Evolutionary conservation across 495 filamentous ascomycete species (phyloP).

Genomic region (Trichoderma virens): DNA sequence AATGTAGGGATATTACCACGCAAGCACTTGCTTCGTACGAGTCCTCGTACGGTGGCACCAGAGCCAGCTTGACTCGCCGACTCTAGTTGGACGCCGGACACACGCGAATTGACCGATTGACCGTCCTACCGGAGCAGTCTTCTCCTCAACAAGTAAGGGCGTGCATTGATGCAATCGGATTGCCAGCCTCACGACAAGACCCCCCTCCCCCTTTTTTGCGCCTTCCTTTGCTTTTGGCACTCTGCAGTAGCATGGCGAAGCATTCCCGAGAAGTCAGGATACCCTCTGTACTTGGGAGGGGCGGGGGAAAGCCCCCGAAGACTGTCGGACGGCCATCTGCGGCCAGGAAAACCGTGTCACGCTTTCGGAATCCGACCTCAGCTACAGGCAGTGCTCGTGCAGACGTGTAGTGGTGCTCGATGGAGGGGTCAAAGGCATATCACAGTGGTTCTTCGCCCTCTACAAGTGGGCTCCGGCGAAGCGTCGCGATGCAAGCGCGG

Average conservation of each 20-base stretch:
- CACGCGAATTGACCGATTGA: background rate
- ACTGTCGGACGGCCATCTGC: background rate
- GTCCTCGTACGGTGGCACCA: background rate
- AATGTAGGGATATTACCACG: background rate
- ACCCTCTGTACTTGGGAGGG: too few species aligned
- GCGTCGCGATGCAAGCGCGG: background rate
- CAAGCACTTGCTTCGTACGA: background rate
- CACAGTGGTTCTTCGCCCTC: background rate
- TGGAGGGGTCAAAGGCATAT: background rate
- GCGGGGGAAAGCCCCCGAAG: background rate
- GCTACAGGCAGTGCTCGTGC: background rate
- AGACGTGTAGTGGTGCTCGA: background rate
- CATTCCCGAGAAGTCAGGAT: background rate
- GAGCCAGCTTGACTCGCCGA: background rate
- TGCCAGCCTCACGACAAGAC: background rate
- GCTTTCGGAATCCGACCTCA: background rate
- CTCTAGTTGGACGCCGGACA: background rate
- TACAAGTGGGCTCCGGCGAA: background rate
- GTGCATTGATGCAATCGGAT: background rate
- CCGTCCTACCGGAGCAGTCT: background rate
- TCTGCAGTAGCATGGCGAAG: background rate
- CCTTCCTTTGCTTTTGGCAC: background rate
- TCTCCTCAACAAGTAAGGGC: background rate
- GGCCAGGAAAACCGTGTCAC: background rate
- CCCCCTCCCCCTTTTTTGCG: background rate